Evolutionary conservation across 352 stramenopile genomes (phyloP).

Genomic region (Globisporangium radiosum): DNA sequence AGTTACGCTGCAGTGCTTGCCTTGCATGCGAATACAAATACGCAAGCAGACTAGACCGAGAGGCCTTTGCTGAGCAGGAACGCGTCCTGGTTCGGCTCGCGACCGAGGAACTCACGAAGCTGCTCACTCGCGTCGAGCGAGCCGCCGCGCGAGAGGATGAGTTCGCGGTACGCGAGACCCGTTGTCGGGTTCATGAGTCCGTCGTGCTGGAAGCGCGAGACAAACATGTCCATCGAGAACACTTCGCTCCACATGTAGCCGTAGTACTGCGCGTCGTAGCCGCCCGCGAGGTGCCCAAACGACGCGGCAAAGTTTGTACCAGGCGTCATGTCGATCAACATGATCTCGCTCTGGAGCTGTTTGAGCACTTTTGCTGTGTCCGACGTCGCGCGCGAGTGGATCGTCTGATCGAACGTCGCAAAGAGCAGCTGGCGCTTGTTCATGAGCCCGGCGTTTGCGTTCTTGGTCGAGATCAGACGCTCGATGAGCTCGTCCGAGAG

Average conservation of each 20-base stretch:
- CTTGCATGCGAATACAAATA: no score
- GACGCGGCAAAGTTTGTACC: slow-evolving; percentile 80
- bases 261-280: slow-evolving; percentile 80
- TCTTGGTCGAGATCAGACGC: slow-evolving; percentile 81
- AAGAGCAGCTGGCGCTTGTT: slow-evolving; percentile 84
- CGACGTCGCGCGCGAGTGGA: slow-evolving; percentile 76
- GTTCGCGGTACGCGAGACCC: slow-evolving; percentile 78
- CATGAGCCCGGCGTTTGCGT: slow-evolving; percentile 72
- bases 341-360: slow-evolving; percentile 80
- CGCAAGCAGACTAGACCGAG: background rate
- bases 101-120: slow-evolving; percentile 75
- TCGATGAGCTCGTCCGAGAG: slow-evolving; percentile 79
- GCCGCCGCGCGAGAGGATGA: slow-evolving; percentile 80
- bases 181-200: slow-evolving; percentile 77
- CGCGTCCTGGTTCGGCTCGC: slow-evolving; percentile 66
- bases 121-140: slow-evolving; percentile 74
- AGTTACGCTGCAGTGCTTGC: no score
- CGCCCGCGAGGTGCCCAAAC: slow-evolving; percentile 77
- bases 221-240: slow-evolving; percentile 89
- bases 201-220: slow-evolving; percentile 81
- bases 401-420: slow-evolving; percentile 81
- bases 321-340: slow-evolving; percentile 83
- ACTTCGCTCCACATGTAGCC: slow-evolving; percentile 90
- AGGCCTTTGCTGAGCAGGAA: slow-evolving; percentile 83
- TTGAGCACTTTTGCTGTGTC: slow-evolving; percentile 76